Conservation (phyloP, 257 asterid species). For the Dorcoceras hygrometricum region DNA sequence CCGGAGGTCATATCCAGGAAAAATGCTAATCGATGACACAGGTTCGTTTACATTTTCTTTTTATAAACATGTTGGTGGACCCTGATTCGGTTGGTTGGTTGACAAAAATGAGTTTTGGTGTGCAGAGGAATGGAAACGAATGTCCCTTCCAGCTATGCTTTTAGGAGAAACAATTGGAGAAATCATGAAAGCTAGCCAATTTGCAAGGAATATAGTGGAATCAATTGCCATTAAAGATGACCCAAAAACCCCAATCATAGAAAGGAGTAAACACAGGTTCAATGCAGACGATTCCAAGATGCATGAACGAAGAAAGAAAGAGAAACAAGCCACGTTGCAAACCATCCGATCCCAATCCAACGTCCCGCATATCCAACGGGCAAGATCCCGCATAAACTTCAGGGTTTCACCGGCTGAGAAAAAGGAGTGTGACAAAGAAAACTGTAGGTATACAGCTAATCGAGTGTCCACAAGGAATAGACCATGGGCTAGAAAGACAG, state of each 20-base stretch:
- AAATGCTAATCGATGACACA: slow-evolving; percentile 42
- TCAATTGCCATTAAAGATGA: slow-evolving; percentile 50
- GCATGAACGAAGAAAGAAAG: slow-evolving; percentile 57
- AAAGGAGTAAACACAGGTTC: slow-evolving; percentile 35
- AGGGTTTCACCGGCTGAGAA: slow-evolving; percentile 53
- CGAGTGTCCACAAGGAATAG: slow-evolving; percentile 78
- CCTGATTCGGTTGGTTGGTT: not conserved
- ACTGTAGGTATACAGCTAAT: slow-evolving; percentile 61
- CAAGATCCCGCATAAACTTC: slow-evolving; percentile 75
- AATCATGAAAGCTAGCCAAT: slow-evolving; percentile 66
- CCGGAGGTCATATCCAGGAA: slow-evolving; percentile 75
- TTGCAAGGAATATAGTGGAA: slow-evolving; percentile 58
- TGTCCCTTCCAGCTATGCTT: slow-evolving; percentile 92
- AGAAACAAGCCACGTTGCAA: slow-evolving; percentile 53
- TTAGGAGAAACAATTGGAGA: slow-evolving; percentile 84
- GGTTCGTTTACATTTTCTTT: slow-evolving; percentile 34
- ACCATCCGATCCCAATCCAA: slow-evolving; percentile 38
- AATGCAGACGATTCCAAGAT: slow-evolving; percentile 42
- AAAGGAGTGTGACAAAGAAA: slow-evolving; percentile 56
- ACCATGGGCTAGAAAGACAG: slow-evolving; percentile 88
- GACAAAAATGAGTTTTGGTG: not conserved
- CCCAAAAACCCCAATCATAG: slow-evolving; percentile 71
- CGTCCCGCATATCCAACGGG: slow-evolving; percentile 43
- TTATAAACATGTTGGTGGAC: not conserved
- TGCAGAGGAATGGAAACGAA: slow-evolving; percentile 68